phyloP scores from a whole-genome alignment of 1,139 yeast genomes.

The Pneumocystis canis region DNA sequence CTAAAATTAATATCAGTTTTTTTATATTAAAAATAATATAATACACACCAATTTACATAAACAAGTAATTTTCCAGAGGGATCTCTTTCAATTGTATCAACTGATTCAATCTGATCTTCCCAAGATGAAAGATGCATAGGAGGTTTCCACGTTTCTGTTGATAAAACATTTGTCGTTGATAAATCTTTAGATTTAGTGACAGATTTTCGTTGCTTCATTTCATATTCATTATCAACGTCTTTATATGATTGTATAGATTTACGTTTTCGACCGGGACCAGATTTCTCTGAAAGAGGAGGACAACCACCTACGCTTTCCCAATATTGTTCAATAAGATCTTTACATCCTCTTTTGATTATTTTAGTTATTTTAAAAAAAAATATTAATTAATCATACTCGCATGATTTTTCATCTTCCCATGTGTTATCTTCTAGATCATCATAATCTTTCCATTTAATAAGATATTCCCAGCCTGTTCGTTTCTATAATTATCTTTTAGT shows the following conservation, averaged over 20 bases:
- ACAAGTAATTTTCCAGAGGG: background rate
- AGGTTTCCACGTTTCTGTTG: background rate
- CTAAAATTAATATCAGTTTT: background rate
- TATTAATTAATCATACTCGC: background rate
- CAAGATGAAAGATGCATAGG: constrained; percentile 1
- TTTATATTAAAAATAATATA: background rate
- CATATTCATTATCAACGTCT: background rate
- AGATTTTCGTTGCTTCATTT: background rate
- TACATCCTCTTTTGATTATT: background rate
- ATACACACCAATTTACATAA: background rate
- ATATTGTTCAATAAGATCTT: background rate
- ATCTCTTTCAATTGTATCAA: constrained; percentile 2
- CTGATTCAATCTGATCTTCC: background rate
- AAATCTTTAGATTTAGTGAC: background rate
- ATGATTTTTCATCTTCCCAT: background rate
- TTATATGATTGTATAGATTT: background rate
- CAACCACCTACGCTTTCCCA: constrained; percentile 1
- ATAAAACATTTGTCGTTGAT: background rate
- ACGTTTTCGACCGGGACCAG: background rate
- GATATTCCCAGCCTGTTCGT: constrained; percentile 1
- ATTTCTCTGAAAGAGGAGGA: background rate
- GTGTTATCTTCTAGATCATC: background rate
- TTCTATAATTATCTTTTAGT: background rate
- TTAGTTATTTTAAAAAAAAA: background rate
- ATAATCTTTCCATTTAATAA: constrained; percentile 1